A percentile compares a stretch with the other conserved stretches of the same genome.
Evolutionary conservation across 2,329 filamentous ascomycete species (phyloP).

Genomic region (Curvularia spicifera): DNA sequence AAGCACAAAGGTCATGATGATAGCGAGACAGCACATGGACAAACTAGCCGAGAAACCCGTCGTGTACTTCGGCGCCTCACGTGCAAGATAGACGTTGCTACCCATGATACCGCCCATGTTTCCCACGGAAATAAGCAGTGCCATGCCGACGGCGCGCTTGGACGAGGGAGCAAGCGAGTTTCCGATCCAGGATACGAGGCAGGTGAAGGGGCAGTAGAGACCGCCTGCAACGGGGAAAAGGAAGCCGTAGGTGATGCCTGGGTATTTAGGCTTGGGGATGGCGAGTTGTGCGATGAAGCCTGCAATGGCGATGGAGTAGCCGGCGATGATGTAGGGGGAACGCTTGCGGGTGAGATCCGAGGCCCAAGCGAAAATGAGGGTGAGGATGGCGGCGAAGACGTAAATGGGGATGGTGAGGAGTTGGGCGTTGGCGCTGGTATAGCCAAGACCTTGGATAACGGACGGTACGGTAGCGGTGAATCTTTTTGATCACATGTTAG

Average conservation of each 20-base stretch:
- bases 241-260: slow-evolving; percentile 55
- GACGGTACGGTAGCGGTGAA: slow-evolving; percentile 50
- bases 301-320: slow-evolving; percentile 57
- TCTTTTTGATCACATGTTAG: slow-evolving; percentile 25
- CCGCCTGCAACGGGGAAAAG: slow-evolving; percentile 47
- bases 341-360: slow-evolving; percentile 61
- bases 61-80: slow-evolving; percentile 57
- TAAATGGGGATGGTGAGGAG: slow-evolving; percentile 53
- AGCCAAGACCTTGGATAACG: slow-evolving; percentile 53
- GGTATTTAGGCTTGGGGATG: slow-evolving; percentile 51
- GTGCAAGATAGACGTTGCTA: slow-evolving; percentile 58
- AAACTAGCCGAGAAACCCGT: slow-evolving; percentile 60
- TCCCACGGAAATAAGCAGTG: slow-evolving; percentile 57
- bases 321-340: slow-evolving; percentile 61
- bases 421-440: slow-evolving; percentile 51
- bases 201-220: slow-evolving; percentile 48
- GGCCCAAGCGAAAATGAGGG: slow-evolving; percentile 53
- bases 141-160: slow-evolving; percentile 56
- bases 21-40: slow-evolving; percentile 54
- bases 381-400: slow-evolving; percentile 51
- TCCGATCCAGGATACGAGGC: slow-evolving; percentile 46
- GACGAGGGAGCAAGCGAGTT: slow-evolving; percentile 45
- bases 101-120: slow-evolving; percentile 54
- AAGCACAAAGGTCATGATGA: slow-evolving; percentile 53
- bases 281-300: slow-evolving; percentile 64